Percentiles rank a stretch among this genome's conserved stretches.
Conservation (phyloP, 1,139 yeast genomes). For the Pichia sp. region DNA sequence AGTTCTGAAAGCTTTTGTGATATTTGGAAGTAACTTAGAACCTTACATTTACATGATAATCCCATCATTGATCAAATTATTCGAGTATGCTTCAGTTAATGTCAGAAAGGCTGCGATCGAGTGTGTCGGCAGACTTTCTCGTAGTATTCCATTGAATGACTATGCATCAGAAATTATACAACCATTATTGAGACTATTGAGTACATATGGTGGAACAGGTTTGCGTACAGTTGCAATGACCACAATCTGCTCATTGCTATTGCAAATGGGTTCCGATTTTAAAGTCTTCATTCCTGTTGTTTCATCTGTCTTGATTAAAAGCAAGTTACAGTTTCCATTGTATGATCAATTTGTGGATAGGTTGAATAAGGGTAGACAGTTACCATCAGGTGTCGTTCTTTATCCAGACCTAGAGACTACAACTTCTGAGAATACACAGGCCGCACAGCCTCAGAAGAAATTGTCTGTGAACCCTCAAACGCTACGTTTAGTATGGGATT, state of each 20-base stretch:
- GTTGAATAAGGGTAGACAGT: conserved; percentile 79
- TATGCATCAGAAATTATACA: conserved; percentile 90
- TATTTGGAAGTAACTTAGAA: conserved; percentile 82
- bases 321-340: conserved; percentile 64
- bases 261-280: conserved; percentile 82
- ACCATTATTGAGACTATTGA: conserved; percentile 71
- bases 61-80: conserved; percentile 77
- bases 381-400: conserved; percentile 72
- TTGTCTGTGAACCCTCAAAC: conserved; percentile 77
- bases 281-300: conserved; percentile 85
- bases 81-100: conserved; percentile 54
- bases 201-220: conserved; percentile 52
- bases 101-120: conserved; percentile 75
- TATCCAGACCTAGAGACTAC: conserved; percentile 60
- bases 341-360: conserved; percentile 81
- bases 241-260: conserved; percentile 70
- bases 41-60: conserved; percentile 82
- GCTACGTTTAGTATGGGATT: conserved; percentile 85
- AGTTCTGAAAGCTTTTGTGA: conserved; percentile 78
- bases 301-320: conserved; percentile 60
- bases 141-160: conserved; percentile 69
- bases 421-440: conserved; percentile 57
- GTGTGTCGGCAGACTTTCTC: conserved; percentile 77
- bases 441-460: conserved; percentile 70
- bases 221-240: conserved; percentile 49